Base-by-base conservation (phyloP, 2,329 filamentous ascomycete genomes). In the Salinomyces thailandicus region DNA sequence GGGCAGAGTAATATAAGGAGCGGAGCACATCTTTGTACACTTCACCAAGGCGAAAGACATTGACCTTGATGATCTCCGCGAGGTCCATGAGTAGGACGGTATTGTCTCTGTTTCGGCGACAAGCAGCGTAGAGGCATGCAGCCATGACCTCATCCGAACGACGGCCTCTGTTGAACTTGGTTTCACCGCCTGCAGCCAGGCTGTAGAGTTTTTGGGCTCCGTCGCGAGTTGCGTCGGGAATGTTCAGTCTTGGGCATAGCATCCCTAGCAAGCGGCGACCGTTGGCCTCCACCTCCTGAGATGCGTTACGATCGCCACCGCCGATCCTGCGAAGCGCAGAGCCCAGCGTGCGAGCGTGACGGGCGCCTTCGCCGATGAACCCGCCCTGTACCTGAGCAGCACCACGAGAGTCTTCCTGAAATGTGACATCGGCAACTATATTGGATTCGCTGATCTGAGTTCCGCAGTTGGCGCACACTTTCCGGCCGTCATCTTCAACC, bases 61-160 rank as follows among this genome's bases (percentile, higher is more conserved):
- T 94, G 55, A 91, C 76, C 64, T 71, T 49, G n/a, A 79, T 63
- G 28, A 89, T 71, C 56, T 98, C 91, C 9, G 91, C 85, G 55
- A 98, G 77, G 57, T 98, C 91, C 58, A 98, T 96, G 29, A 98
- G 72, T 81, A 98, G 87, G 48, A 91, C 72, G 28, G 80, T 82
- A 55, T 91, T 93, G 16, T 79, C 78, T 29, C 76, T 75, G 43
- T 84, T 77, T 36, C 81, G 76, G 43, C 91, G 78, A 54, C 85
- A 93, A 11, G 85, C 85, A 37, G 85, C 81, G 50, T 96, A 98
- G 18, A 98, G 70, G 55, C 84, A 89, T 18, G 93, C 83, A n/a
- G 85, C 85, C 18, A 84, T 82, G 7, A 96, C 87, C 36, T 82
- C 85, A 44, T 81, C 77, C 33, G 86, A 81, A 13, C 81, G 81